Evolutionary conservation across 23 red algal species (phyloP), one percentile per base, ranked within the genome.

Genomic region (Gracilaria domingensis): DNA sequence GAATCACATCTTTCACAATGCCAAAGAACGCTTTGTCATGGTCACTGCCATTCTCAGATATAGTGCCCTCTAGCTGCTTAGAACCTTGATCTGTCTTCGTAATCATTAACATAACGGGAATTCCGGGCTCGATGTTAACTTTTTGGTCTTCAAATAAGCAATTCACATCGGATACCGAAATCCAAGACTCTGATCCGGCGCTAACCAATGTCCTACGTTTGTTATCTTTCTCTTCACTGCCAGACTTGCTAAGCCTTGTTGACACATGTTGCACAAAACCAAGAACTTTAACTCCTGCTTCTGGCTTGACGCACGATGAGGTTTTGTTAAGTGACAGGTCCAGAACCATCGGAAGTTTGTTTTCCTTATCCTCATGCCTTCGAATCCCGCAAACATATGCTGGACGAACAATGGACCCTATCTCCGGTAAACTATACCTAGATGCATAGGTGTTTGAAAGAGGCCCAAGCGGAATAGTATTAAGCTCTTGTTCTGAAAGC

Each of bases 191-290:
- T 34, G 74, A 47, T 51, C 76, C 64, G 17, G 66, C 71, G 11
- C 58, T 50, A 30, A 90, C 39, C 5, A 45, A 18, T 17, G 87
- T 90, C 0, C 17, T 50, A 30, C 50, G 13, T 77, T 45, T 51
- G 26, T 26, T 77, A 30, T 42, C 25, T 4, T 77, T 48, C 6
- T 77, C 72, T 1, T 77, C 42, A 50, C 23, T 49, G 7, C 38
- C 45, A 50, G 39, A 32, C 62, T 67, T 50, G 40, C 30, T 17
- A 51, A 77, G 8, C 40, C 38, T 77, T 12, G 21, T 45, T 8
- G 87, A 90, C 14, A 90, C 47, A 67, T 60, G 54, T 57, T 65
- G 71, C 32, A 92, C 62, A 49, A 92, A 92, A 5, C 89, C 89
- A 55, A 92, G 13, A 34, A 75, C 32, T 42, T 83, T 92, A 0